Conservation (phyloP, 495 filamentous ascomycete genomes). For the Darksidea phi region DNA sequence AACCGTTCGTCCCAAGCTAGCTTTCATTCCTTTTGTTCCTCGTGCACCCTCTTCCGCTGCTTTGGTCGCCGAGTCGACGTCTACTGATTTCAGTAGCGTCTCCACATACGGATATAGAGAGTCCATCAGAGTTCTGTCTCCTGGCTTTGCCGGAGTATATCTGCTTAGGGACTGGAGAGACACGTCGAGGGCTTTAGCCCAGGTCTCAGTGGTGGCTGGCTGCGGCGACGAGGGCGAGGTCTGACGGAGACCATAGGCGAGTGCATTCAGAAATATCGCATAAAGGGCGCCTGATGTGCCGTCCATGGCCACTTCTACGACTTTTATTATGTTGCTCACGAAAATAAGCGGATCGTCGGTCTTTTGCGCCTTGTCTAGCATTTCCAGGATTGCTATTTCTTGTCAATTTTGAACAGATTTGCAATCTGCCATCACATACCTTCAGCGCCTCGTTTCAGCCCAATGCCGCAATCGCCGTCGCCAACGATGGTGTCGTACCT, state of each 20-base stretch:
- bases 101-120: conserved; percentile 84
- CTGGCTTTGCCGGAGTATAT: conserved; percentile 87
- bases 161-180: conserved; percentile 68
- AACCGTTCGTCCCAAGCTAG: conserved; percentile 81
- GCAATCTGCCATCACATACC: conserved; percentile 45
- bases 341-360: conserved; percentile 69
- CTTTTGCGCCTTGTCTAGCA: conserved; percentile 57
- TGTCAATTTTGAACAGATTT: conserved; percentile 16
- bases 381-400: conserved; percentile 61
- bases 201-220: conserved; percentile 56
- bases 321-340: conserved; percentile 70
- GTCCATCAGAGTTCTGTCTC: conserved; percentile 89
- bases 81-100: conserved; percentile 59
- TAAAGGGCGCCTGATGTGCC: conserved; percentile 94
- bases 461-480: conserved; percentile 93
- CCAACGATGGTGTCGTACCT: conserved; percentile 89
- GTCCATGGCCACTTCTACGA: conserved; percentile 91
- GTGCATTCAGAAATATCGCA: conserved; percentile 91
- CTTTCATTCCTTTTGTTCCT: conserved; percentile 84
- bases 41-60: conserved; percentile 76
- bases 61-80: conserved; percentile 68
- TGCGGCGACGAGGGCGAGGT: conserved; percentile 50
- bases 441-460: conserved; percentile 86
- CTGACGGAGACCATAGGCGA: conserved; percentile 70
- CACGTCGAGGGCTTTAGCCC: conserved; percentile 70